Conservation (phyloP, 2,329 filamentous ascomycete species). For the Microdochium nivale region DNA sequence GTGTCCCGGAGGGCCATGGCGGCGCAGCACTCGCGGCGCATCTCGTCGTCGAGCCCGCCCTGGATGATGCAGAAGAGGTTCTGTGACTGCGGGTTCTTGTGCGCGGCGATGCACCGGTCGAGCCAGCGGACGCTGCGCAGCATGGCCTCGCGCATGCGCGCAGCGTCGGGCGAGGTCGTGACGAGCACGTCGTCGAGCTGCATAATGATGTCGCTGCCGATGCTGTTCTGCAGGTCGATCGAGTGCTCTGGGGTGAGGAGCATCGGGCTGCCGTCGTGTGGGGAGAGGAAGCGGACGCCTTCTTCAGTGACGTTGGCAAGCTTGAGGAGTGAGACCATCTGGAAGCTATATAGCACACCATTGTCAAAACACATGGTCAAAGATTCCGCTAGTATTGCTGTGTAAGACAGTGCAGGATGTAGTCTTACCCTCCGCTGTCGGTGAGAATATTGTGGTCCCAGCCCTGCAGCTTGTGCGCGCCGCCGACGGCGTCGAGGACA, state of each 20-base stretch:
- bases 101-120: conserved; percentile 86
- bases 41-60: conserved; percentile 80
- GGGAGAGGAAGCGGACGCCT: conserved; percentile 90
- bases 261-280: conserved; percentile 93
- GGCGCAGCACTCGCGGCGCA: conserved; percentile 73
- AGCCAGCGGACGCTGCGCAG: conserved; percentile 90
- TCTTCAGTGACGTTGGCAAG: conserved; percentile 92
- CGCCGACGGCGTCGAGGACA: conserved; percentile 77
- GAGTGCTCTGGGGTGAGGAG: conserved; percentile 96
- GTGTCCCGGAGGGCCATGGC: conserved; percentile 89
- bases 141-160: conserved; percentile 90
- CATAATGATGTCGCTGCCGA: conserved; percentile 99
- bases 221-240: conserved; percentile 90
- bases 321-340: conserved; percentile 95
- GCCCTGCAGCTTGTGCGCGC: conserved; percentile 88
- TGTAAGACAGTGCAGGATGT: conserved; percentile 4
- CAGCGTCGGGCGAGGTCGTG: conserved; percentile 84
- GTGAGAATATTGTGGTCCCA: conserved; percentile 96
- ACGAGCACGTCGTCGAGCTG: conserved; percentile 97
- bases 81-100: conserved; percentile 73
- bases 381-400: not conserved
- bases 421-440: conserved; percentile 57
- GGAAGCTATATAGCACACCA: conserved; percentile 55
- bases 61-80: conserved; percentile 99
- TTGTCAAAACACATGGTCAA: too few relatives aligned